phyloP scores from a whole-genome alignment of 371 early-diverging fungal genomes.

The Rhizopus delemar region DNA sequence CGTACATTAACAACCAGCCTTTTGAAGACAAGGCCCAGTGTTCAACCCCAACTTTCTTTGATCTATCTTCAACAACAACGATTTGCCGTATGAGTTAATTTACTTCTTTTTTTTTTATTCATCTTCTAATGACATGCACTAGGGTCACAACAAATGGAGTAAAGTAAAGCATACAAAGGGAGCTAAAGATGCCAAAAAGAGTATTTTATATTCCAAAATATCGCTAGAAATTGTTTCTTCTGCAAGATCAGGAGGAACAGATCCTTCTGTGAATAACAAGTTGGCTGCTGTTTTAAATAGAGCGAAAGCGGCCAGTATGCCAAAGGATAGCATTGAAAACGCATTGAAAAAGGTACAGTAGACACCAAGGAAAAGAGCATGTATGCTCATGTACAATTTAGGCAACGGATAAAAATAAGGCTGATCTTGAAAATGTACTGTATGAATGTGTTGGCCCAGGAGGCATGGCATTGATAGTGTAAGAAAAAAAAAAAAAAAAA shows the following conservation, averaged over 20 bases:
- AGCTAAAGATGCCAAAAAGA: slow-evolving; percentile 57
- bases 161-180: slow-evolving; percentile 70
- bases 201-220: slow-evolving; percentile 57
- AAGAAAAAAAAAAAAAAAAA: slow-evolving; percentile 12
- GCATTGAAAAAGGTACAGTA: slow-evolving; percentile 63
- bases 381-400: not conserved
- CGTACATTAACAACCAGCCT: not conserved
- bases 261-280: slow-evolving; percentile 50
- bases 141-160: slow-evolving; percentile 74
- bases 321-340: slow-evolving; percentile 72
- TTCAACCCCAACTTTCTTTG: not conserved
- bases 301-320: slow-evolving; percentile 65
- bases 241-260: slow-evolving; percentile 60
- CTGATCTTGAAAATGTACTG: slow-evolving; percentile 49
- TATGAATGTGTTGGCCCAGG: slow-evolving; percentile 73
- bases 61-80: slow-evolving; percentile 37
- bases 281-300: slow-evolving; percentile 62
- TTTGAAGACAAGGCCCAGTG: not conserved
- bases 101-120: not conserved
- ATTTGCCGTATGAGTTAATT: slow-evolving; percentile 37
- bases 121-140: not conserved
- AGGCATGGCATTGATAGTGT: slow-evolving; percentile 69
- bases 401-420: slow-evolving; percentile 38
- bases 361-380: not conserved
- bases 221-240: slow-evolving; percentile 63